Percentiles rank a stretch among this genome's conserved stretches.
These are phyloP conservation scores for Cystobasidium sp. DNA, from an alignment of 1,284 basidiomycete species.

Conservation along the genomic window DNA sequence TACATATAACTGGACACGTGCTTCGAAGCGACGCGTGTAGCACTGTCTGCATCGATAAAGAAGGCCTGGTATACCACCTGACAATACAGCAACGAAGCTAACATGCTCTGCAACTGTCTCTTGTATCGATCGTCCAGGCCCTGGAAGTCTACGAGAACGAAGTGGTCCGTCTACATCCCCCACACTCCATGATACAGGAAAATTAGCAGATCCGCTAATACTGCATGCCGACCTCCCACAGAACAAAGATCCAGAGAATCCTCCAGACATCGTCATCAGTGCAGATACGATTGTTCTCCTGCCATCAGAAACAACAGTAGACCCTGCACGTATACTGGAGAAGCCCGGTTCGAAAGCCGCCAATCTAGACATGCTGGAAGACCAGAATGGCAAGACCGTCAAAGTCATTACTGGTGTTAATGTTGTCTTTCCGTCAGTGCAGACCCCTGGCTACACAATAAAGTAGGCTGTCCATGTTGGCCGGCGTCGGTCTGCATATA, in stretches of 20 bases:
- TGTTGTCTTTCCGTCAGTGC: constrained; percentile 76
- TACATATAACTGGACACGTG: no score
- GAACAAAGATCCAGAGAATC: constrained; percentile 71
- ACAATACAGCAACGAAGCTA: background rate
- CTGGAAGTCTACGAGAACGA: constrained; percentile 89
- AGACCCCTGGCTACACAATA: constrained; percentile 81
- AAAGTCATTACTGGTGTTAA: constrained; percentile 90
- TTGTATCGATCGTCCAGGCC: constrained; percentile 59
- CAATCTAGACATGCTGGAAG: constrained; percentile 83
- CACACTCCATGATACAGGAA: no score
- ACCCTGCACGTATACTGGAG: constrained; percentile 76
- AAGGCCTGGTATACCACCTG: background rate
- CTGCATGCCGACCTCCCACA: constrained; percentile 11
- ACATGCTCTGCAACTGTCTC: background rate
- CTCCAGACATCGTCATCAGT: constrained; percentile 90
- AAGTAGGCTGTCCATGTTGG: constrained; percentile 66
- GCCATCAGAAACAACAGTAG: constrained; percentile 63
- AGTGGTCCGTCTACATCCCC: constrained; percentile 64
- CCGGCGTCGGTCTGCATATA: background rate
- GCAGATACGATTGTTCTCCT: constrained; percentile 91
- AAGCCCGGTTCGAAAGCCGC: constrained; percentile 82
- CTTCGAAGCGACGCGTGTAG: background rate
- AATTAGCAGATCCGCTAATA: background rate
- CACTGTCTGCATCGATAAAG: background rate
- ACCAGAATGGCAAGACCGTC: constrained; percentile 81